phyloP scores from a whole-genome alignment of 1,284 basidiomycete species.

The Caloboletus inedulis region DNA sequence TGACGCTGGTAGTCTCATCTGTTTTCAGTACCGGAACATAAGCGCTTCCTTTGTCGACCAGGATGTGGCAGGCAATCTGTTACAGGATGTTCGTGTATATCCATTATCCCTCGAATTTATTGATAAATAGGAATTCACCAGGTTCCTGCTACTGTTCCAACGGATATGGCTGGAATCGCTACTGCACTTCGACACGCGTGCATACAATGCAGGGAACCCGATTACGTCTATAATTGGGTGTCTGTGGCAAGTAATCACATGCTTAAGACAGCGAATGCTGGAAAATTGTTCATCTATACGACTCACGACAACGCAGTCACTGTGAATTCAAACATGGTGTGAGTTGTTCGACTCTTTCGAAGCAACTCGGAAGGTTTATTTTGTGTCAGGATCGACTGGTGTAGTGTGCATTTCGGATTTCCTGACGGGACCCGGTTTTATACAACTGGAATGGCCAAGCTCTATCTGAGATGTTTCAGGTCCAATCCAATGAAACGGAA shows the following conservation, averaged over 20 bases:
- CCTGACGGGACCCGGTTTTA: slow-evolving; percentile 24
- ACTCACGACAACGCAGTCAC: slow-evolving; percentile 15
- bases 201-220: slow-evolving; percentile 14
- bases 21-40: slow-evolving; percentile 28
- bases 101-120: background rate
- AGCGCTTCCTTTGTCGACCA: slow-evolving; percentile 18
- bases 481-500: too few relatives aligned
- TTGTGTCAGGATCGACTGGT: slow-evolving; percentile 28
- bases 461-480: slow-evolving; percentile 31
- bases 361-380: background rate
- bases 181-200: slow-evolving; percentile 27
- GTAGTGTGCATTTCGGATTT: slow-evolving; percentile 32
- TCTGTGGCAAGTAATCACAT: slow-evolving; percentile 30
- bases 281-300: slow-evolving; percentile 22
- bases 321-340: slow-evolving; percentile 36
- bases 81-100: slow-evolving; percentile 28
- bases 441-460: slow-evolving; percentile 21
- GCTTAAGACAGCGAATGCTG: slow-evolving; percentile 25
- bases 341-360: slow-evolving; percentile 3
- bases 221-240: slow-evolving; percentile 28
- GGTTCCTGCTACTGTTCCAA: too few relatives aligned
- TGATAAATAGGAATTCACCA: slow-evolving; percentile 1
- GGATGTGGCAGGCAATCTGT: slow-evolving; percentile 27
- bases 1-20: background rate
- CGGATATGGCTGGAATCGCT: too few relatives aligned